These are phyloP conservation scores for Aquilaria malaccensis DNA, from an alignment of 345 rosid species.

Conservation along the genomic window DNA sequence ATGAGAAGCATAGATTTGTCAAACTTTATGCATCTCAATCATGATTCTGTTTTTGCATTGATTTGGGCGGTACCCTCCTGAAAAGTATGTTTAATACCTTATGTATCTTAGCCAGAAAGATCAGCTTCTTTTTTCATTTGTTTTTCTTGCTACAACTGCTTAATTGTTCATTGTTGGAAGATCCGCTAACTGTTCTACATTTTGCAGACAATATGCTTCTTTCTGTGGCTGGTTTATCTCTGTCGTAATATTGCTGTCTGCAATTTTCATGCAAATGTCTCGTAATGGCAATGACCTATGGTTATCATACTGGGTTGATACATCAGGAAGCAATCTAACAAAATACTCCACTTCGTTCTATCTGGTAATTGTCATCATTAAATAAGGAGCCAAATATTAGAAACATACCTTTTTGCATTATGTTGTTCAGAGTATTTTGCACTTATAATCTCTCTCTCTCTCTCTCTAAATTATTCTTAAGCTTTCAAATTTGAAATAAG, in stretches of 20 bases:
- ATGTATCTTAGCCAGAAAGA: too few species aligned
- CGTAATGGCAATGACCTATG: slow-evolving; percentile 91
- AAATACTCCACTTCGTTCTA: slow-evolving; percentile 65
- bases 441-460: too few species aligned
- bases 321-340: slow-evolving; percentile 40
- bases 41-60: too few species aligned
- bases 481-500: too few species aligned
- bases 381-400: too few species aligned
- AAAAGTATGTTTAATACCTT: too few species aligned
- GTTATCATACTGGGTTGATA: slow-evolving; percentile 92
- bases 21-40: too few species aligned
- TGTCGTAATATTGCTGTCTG: slow-evolving; percentile 55
- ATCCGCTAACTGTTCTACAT: background rate
- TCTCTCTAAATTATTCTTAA: too few species aligned
- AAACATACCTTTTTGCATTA: too few species aligned
- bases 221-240: slow-evolving; percentile 75
- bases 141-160: background rate
- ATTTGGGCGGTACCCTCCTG: too few species aligned
- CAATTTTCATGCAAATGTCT: slow-evolving; percentile 89
- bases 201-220: slow-evolving; percentile 67
- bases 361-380: slow-evolving; percentile 35
- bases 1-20: too few species aligned
- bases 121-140: background rate
- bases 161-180: background rate
- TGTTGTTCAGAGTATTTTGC: too few species aligned